Base-by-base conservation (phyloP, 192 early-diverging fungal genomes). In the Dissophora globulifera region DNA sequence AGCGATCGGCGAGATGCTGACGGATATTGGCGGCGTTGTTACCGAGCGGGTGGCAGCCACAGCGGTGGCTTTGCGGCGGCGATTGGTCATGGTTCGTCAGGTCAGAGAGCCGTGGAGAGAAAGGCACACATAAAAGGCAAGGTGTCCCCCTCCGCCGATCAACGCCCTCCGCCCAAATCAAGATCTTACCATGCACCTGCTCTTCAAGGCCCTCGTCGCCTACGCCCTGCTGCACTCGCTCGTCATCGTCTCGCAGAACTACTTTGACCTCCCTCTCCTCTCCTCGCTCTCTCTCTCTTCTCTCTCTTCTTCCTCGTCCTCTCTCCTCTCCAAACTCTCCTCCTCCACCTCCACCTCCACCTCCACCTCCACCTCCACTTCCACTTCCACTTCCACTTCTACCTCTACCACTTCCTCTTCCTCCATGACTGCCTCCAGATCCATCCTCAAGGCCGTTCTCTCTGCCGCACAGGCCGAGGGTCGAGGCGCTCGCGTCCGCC, bases 401-500 rank as follows among this genome's bases (percentile, higher is more conserved):
- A 6, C 49, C 38, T 49, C 32, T 38, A 22, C 5, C 43, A 49
- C 29, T 33, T 33, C n/a, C 0, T 3, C 46, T 20, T 49, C 15
- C 16, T 49, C 22, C 19, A 16, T 41, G 26, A 6, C 49, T 29
- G 49, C 59, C 25, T 67, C 65, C 30, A 20, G 65, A 41, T 58
- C 65, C n/a, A 58, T 67, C 27, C 6, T 50, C 46, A 57, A 58
- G 35, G 20, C 55, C 25, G 55, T 67, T 20, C 65, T 75, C 3
- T 75, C 70, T 9, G 49, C 38, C 3, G 62, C 51, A 17, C 86
- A 89, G 79, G 78, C 85, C 43, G 95, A 97, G 69, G 94, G 94
- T 31, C 90, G 78, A n/a, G 95, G 94, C 22, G 92, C 94, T 30
- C 83, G 81, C 31, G 94, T 97, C 29, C 90, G 91, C 48, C 87